phyloP scores from a whole-genome alignment of 768 basidiomycete species.

The Galerina sulciceps region DNA sequence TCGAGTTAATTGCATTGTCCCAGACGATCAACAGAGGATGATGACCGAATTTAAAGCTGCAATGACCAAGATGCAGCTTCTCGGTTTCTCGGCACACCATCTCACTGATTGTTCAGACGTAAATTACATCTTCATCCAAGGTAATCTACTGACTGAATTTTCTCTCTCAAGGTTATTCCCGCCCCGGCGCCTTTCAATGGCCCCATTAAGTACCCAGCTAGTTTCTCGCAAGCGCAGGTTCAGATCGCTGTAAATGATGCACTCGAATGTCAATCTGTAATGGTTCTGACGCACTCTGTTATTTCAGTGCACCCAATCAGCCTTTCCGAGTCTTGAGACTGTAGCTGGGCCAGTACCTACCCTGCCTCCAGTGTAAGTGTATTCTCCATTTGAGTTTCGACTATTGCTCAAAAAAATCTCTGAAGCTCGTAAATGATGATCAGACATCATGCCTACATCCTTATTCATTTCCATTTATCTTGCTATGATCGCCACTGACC shows the following conservation, averaged over 20 bases:
- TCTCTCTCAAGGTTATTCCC: slow-evolving; percentile 15
- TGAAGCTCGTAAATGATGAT: too few relatives aligned
- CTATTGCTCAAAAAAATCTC: too few relatives aligned
- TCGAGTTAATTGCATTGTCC: too few relatives aligned
- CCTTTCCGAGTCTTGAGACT: slow-evolving; percentile 12
- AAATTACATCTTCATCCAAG: neutral
- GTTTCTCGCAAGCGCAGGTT: slow-evolving; percentile 15
- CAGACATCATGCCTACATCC: too few relatives aligned
- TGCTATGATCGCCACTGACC: too few relatives aligned
- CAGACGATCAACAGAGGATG: slow-evolving; percentile 28
- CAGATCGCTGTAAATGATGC: slow-evolving; percentile 16
- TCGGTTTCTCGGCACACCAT: too few relatives aligned
- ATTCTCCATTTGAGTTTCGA: too few relatives aligned
- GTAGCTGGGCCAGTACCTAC: slow-evolving; percentile 14
- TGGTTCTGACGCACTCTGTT: neutral
- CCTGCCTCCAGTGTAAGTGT: slow-evolving; percentile 13
- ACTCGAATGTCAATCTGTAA: too few relatives aligned
- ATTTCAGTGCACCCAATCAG: neutral
- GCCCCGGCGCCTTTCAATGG: slow-evolving; percentile 8
- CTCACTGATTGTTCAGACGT: slow-evolving; percentile 44
- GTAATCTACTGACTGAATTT: too few relatives aligned
- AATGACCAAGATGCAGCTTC: slow-evolving; percentile 36
- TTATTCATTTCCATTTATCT: too few relatives aligned
- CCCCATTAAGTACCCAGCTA: slow-evolving; percentile 21
- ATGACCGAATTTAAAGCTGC: slow-evolving; percentile 28